These are phyloP conservation scores for Passalora sequoiae DNA, from an alignment of 2,329 filamentous ascomycete genomes.

Conservation along the genomic window DNA sequence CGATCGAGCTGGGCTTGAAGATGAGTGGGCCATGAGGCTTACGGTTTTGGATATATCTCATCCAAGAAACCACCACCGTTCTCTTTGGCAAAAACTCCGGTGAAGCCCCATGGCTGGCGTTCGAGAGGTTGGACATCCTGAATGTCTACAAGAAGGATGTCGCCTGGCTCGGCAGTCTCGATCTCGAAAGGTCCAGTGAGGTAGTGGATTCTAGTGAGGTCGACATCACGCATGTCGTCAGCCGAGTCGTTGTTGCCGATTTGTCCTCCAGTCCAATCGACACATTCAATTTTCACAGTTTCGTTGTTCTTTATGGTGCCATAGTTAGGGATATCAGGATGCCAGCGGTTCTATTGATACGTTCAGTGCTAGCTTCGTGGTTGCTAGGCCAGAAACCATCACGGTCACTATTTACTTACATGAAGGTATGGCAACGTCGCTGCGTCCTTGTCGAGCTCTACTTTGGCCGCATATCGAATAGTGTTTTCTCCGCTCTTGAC, in stretches of 20 bases:
- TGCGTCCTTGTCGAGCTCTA: slow-evolving; percentile 67
- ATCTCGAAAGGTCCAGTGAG: slow-evolving; percentile 85
- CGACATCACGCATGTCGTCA: slow-evolving; percentile 80
- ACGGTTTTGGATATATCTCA: slow-evolving; percentile 79
- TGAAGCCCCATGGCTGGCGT: slow-evolving; percentile 85
- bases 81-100: slow-evolving; percentile 69
- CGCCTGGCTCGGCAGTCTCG: slow-evolving; percentile 76
- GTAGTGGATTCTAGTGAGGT: slow-evolving; percentile 80
- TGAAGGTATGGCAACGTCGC: slow-evolving; percentile 54
- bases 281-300: slow-evolving; percentile 87
- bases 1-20: neutral
- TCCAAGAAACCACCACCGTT: slow-evolving; percentile 86
- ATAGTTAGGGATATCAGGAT: slow-evolving; percentile 75
- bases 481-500: slow-evolving; percentile 3
- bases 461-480: slow-evolving; percentile 62
- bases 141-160: slow-evolving; percentile 81
- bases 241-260: slow-evolving; percentile 85
- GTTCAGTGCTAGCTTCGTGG: slow-evolving; percentile 8
- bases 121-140: slow-evolving; percentile 88
- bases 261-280: slow-evolving; percentile 71
- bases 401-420: slow-evolving; percentile 18
- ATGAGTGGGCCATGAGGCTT: slow-evolving; percentile 16
- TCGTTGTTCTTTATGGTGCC: slow-evolving; percentile 74
- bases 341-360: slow-evolving; percentile 73
- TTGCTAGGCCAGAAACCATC: slow-evolving; percentile 11